Conservation (phyloP, 2,329 filamentous ascomycete species). For the Cordyceps pruinosa region DNA sequence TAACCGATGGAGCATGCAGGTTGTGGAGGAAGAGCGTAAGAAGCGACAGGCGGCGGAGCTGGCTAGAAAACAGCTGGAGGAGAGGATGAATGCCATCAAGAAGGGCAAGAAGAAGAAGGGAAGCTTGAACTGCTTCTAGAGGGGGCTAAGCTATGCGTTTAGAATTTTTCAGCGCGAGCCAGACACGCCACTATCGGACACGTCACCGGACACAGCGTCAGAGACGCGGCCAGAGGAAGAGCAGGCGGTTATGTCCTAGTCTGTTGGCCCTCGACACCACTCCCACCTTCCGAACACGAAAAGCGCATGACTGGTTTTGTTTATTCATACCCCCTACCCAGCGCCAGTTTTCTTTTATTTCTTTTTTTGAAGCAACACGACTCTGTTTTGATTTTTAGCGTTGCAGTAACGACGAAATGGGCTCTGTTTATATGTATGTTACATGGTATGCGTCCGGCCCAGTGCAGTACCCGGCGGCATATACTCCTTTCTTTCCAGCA, state of each 20-base stretch:
- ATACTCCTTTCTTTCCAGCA: no score
- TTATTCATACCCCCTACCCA: background rate
- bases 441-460: constrained; percentile 1
- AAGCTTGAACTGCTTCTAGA: constrained; percentile 93
- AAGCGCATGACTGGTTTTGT: constrained; percentile 1
- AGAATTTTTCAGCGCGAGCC: constrained; percentile 4
- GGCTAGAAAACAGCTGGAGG: constrained; percentile 81
- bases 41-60: constrained; percentile 86
- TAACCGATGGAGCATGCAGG: constrained; percentile 67
- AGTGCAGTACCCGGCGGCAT: constrained; percentile 1
- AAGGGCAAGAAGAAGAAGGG: constrained; percentile 91
- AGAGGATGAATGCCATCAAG: constrained; percentile 87
- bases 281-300: background rate
- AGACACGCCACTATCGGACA: background rate
- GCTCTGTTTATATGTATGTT: constrained; percentile 9
- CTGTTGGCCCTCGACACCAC: background rate
- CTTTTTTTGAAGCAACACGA: background rate
- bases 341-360: constrained; percentile 1
- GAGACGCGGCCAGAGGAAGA: background rate
- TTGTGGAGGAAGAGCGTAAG: constrained; percentile 92
- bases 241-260: constrained; percentile 3
- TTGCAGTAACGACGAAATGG: constrained; percentile 11
- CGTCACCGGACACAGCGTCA: background rate
- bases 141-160: constrained; percentile 20
- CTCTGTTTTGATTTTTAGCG: constrained; percentile 2